Conservation (phyloP, 768 basidiomycete genomes). For the Grammothele lineata region DNA sequence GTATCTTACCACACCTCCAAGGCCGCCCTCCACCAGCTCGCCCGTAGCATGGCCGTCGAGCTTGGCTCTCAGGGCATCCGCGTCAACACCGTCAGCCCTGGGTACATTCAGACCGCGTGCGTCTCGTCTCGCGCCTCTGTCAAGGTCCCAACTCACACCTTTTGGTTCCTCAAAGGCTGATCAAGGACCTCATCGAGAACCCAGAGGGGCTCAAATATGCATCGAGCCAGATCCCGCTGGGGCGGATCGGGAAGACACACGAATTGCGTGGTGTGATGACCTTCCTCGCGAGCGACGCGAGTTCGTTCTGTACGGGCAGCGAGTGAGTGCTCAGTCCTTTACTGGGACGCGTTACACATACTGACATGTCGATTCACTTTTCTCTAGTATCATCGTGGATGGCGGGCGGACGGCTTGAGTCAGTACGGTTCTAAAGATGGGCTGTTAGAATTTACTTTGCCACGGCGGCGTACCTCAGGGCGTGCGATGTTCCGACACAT, state of each 20-base stretch:
- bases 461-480: too few species aligned
- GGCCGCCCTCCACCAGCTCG: constrained; percentile 70
- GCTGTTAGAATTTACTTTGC: too few species aligned
- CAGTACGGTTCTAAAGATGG: too few species aligned
- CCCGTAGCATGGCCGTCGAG: constrained; percentile 74
- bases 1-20: constrained; percentile 66
- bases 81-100: constrained; percentile 71
- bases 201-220: constrained; percentile 54
- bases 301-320: constrained; percentile 73
- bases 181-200: constrained; percentile 56
- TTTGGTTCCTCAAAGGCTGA: constrained; percentile 21
- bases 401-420: constrained; percentile 64
- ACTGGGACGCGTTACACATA: not conserved
- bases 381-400: constrained; percentile 49
- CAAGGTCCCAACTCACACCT: not conserved
- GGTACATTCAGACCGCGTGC: constrained; percentile 63
- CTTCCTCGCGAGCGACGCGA: constrained; percentile 39
- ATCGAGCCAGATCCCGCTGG: constrained; percentile 59
- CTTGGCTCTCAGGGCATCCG: constrained; percentile 58
- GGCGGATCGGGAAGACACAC: constrained; percentile 56
- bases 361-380: not conserved
- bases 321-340: constrained; percentile 44
- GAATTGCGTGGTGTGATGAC: constrained; percentile 62
- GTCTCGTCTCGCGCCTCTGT: not conserved
- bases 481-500: too few species aligned